phyloP scores from a whole-genome alignment of 2,329 filamentous ascomycete genomes.

The Corinectria fuckeliana region DNA sequence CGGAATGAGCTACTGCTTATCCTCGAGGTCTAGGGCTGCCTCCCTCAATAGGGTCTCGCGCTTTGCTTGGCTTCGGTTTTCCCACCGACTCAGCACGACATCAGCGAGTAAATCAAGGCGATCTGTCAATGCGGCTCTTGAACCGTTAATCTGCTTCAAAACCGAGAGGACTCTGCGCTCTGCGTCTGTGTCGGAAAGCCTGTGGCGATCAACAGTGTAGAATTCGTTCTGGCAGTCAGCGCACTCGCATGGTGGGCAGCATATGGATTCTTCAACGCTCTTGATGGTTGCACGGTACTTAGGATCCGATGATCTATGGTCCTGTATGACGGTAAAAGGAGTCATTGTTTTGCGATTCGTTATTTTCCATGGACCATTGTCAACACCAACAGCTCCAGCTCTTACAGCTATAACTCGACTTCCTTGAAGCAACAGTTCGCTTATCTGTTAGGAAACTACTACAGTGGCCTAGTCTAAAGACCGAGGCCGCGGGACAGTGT shows the following conservation, averaged over 20 bases:
- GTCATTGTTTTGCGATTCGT: not conserved
- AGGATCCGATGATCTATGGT: not conserved
- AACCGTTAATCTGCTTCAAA: not conserved
- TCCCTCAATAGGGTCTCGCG: not conserved
- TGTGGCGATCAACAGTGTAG: not conserved
- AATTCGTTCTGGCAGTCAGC: not conserved
- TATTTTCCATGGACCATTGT: too few species aligned
- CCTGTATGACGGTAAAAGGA: not conserved
- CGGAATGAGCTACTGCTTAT: constrained; percentile 1
- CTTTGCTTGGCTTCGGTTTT: not conserved
- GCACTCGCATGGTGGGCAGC: not conserved
- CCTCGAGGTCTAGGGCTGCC: not conserved
- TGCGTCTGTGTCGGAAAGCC: not conserved
- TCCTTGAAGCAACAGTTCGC: too few species aligned
- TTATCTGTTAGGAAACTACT: too few species aligned
- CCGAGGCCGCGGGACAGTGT: too few species aligned
- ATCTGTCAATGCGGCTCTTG: not conserved
- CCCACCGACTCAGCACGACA: constrained; percentile 1
- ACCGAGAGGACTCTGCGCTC: not conserved
- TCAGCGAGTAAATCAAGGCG: not conserved
- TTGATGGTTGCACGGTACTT: not conserved
- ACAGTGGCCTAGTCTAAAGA: too few species aligned
- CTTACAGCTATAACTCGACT: too few species aligned
- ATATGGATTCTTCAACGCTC: not conserved
- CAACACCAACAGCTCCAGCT: too few species aligned